These are phyloP conservation scores for Salpingoeca rosetta DNA, from an alignment of 78 protist species.

Conservation along the genomic window DNA sequence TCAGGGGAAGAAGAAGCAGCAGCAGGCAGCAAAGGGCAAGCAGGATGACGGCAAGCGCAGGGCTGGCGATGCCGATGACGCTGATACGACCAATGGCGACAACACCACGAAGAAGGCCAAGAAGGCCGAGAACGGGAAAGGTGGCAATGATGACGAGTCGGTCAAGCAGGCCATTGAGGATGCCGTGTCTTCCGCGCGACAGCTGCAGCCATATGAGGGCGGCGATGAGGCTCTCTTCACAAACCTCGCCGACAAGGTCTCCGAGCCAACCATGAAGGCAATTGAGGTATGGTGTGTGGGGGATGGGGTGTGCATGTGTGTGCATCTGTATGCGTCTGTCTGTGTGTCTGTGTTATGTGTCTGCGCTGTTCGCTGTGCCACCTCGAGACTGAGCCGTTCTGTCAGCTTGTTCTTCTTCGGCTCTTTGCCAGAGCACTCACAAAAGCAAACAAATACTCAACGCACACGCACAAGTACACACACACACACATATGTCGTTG, in stretches of 20 bases:
- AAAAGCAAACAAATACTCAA: not conserved
- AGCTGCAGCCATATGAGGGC: not conserved
- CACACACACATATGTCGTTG: too few relatives aligned
- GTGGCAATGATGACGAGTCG: not conserved
- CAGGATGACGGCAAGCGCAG: not conserved
- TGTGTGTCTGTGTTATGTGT: too few relatives aligned
- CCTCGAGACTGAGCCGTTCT: not conserved
- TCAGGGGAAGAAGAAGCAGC: not conserved
- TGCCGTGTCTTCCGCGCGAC: not conserved
- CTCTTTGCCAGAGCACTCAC: not conserved
- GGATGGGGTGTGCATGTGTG: too few relatives aligned
- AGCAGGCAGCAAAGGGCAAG: not conserved
- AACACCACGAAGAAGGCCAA: not conserved
- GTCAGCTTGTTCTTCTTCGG: not conserved
- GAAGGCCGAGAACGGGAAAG: not conserved
- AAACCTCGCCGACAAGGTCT: not conserved
- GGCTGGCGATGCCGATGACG: not conserved
- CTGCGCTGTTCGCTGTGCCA: too few relatives aligned
- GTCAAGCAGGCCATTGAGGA: not conserved
- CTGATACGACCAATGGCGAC: not conserved
- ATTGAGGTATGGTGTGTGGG: not conserved
- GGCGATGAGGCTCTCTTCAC: not conserved
- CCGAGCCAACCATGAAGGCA: conserved; percentile 14
- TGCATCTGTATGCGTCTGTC: too few relatives aligned
- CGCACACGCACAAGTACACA: not conserved